These are phyloP conservation scores for Macrophomina phaseolina DNA, from an alignment of 2,329 filamentous ascomycete genomes.

Conservation along the genomic window DNA sequence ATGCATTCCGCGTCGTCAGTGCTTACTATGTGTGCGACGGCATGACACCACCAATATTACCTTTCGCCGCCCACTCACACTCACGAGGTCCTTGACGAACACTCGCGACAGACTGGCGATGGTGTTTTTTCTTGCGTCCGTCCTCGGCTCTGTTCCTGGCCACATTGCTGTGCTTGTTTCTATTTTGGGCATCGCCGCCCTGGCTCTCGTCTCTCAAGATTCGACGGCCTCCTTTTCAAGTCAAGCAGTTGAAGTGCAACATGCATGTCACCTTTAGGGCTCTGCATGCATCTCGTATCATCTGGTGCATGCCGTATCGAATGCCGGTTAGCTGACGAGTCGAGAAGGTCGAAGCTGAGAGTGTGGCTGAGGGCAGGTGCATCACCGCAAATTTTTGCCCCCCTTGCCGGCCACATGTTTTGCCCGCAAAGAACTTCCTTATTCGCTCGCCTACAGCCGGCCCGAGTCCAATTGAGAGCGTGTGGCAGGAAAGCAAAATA, in stretches of 20 bases:
- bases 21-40: background rate
- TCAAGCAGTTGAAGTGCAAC: background rate
- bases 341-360: slow-evolving; percentile 15
- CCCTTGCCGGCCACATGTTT: slow-evolving; percentile 12
- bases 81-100: background rate
- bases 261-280: slow-evolving; percentile 11
- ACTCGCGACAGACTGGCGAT: background rate
- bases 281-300: slow-evolving; percentile 10
- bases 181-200: slow-evolving; percentile 2
- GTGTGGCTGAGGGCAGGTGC: slow-evolving; percentile 10
- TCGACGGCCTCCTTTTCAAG: background rate
- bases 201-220: background rate
- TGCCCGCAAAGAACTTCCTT: slow-evolving; percentile 1
- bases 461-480: background rate
- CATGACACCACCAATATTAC: background rate
- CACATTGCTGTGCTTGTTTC: background rate
- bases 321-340: slow-evolving; percentile 14
- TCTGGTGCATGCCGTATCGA: background rate
- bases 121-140: background rate
- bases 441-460: background rate
- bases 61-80: background rate
- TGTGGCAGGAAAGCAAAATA: background rate
- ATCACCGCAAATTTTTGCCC: slow-evolving; percentile 20
- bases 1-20: background rate
- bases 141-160: background rate